phyloP scores from a whole-genome alignment of 352 stramenopile species.

The Salisapilia sapeloensis region DNA sequence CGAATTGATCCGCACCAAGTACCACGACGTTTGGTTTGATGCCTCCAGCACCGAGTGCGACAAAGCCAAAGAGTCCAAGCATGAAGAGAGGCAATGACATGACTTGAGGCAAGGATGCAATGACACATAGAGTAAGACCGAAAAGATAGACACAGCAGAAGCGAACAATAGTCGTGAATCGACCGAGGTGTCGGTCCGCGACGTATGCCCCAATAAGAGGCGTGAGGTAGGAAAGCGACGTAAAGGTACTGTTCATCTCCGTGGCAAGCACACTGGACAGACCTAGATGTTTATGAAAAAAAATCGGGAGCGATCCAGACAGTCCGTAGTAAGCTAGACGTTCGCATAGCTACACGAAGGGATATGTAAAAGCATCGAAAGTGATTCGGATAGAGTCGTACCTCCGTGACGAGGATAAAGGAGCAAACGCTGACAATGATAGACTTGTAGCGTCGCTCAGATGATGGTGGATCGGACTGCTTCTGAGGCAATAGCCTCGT shows the following conservation, averaged over 20 bases:
- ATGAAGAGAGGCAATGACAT: conserved; percentile 58
- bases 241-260: conserved; percentile 76
- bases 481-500: no score
- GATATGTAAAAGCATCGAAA: not conserved
- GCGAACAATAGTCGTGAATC: conserved; percentile 59
- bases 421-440: conserved; percentile 78
- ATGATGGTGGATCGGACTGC: conserved; percentile 1
- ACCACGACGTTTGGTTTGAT: conserved; percentile 71
- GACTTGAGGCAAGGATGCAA: conserved; percentile 30
- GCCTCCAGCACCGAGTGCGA: conserved; percentile 46
- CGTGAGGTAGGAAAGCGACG: conserved; percentile 72
- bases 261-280: conserved; percentile 66
- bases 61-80: conserved; percentile 64
- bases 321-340: conserved; percentile 70
- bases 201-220: conserved; percentile 69
- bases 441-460: conserved; percentile 19
- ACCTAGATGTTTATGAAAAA: conserved; percentile 75
- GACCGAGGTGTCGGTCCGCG: conserved; percentile 57
- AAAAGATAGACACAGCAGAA: conserved; percentile 62
- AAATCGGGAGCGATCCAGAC: conserved; percentile 70
- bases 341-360: conserved; percentile 44
- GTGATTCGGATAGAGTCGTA: conserved; percentile 3
- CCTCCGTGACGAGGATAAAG: conserved; percentile 77
- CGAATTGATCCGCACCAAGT: conserved; percentile 67
- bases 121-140: conserved; percentile 49